Base-by-base conservation (phyloP, 169 alveolate genomes). In the Cytauxzoon felis region DNA sequence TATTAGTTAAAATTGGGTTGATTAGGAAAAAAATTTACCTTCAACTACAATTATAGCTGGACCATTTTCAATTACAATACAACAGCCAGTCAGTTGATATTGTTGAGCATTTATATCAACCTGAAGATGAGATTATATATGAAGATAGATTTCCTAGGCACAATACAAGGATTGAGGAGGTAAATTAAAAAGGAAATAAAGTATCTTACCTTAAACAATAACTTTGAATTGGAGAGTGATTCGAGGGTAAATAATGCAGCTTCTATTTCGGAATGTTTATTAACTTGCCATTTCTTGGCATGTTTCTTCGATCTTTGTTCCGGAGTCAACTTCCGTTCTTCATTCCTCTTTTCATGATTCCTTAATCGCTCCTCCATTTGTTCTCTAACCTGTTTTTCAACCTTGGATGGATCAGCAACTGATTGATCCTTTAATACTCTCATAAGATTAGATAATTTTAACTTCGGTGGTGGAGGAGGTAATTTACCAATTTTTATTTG, bases 391-490 rank as follows among this genome's bases (percentile, higher is more conserved):
- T 79, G 84, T 56, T 60, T 48, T 68, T 92, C 96, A 32, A 87
- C 88, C 42, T 58, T 80, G 16, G 96, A 90, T 29, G 96, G 96
- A 30, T 91, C 92, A 27, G 95, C 88, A 26, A 88, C 89, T 1
- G 93, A 89, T 51, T 51, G 79, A 65, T 81, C 87, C 27, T 90
- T 90, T 13, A 87, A 69, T 11, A 91, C 93, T 27, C 93, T 60
- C 85, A 90, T 71, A 62, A 92, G 73, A 68, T 91, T 92, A 43
- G 96, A 85, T 47, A 92, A 78, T 59, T 90, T 92, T 60, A 92
- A 69, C 53, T 87, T 92, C 18, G 96, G 96, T 5, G 92, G 93
- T 2, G 94, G 95, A 16, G 96, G 96, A 9, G 96, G 95, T 27
- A 91, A 63, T 48, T 87, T 63, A 6, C 96, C 96, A 59, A 92